phyloP scores from a whole-genome alignment of 805 yeast genomes.

The Spathaspora passalidarum region DNA sequence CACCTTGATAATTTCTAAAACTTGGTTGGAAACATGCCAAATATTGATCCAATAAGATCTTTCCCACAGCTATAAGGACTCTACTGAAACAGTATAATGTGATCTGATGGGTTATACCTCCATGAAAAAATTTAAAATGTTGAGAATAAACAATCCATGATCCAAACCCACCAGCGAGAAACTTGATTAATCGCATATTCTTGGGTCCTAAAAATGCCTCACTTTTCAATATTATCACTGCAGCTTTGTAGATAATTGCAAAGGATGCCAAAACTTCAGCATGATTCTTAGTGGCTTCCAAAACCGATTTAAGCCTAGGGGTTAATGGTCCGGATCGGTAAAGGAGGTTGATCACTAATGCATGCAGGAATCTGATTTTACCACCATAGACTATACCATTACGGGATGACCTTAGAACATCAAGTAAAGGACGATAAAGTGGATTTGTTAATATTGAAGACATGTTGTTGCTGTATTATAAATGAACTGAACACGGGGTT shows the following conservation, averaged over 20 bases:
- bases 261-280: conserved; percentile 54
- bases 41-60: conserved; percentile 41
- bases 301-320: conserved; percentile 44
- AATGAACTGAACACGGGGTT: neutral
- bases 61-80: conserved; percentile 60
- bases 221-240: conserved; percentile 25
- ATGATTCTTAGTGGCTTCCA: conserved; percentile 53
- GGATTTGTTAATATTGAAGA: conserved; percentile 20
- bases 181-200: conserved; percentile 25
- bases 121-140: conserved; percentile 41
- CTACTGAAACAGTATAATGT: conserved; percentile 73
- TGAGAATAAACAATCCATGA: conserved; percentile 44
- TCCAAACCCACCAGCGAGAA: conserved; percentile 39
- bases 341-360: conserved; percentile 57
- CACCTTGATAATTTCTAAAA: conserved; percentile 15
- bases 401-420: conserved; percentile 34
- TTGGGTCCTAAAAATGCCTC: conserved; percentile 34
- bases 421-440: conserved; percentile 31
- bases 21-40: conserved; percentile 35
- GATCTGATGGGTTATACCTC: conserved; percentile 65
- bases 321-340: conserved; percentile 50
- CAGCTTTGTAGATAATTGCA: conserved; percentile 51
- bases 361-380: conserved; percentile 59
- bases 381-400: conserved; percentile 62
- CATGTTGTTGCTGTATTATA: conserved; percentile 13